Percentiles rank a stretch among this genome's conserved stretches.
phyloP scores from a whole-genome alignment of 2,329 filamentous ascomycete species.

The Exophiala viscosa region DNA sequence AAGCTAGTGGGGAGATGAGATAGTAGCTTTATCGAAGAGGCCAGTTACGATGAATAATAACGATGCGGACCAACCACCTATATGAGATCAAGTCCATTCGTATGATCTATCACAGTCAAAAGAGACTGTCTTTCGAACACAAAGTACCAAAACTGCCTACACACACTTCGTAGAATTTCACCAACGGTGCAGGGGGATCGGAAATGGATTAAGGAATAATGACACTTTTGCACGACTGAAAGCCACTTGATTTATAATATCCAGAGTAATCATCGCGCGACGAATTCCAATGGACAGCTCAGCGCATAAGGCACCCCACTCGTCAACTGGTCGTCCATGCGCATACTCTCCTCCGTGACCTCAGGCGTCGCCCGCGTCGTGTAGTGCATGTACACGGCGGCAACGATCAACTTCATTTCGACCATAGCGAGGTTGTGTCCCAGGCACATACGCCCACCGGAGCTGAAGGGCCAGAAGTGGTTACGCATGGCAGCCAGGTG shows the following conservation, averaged over 20 bases:
- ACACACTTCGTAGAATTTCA: too few relatives aligned
- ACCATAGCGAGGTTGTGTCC: slow-evolving; percentile 48
- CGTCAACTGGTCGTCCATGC: slow-evolving; percentile 18
- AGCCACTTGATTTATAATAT: too few relatives aligned
- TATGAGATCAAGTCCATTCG: too few relatives aligned
- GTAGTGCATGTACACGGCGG: slow-evolving; percentile 67
- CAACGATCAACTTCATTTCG: slow-evolving; percentile 69
- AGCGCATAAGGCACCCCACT: slow-evolving; percentile 14
- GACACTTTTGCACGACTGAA: too few relatives aligned
- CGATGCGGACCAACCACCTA: too few relatives aligned
- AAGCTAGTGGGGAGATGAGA: background rate
- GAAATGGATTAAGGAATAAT: too few relatives aligned
- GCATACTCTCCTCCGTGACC: slow-evolving; percentile 12
- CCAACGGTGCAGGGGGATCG: too few relatives aligned
- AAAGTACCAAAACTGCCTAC: too few relatives aligned
- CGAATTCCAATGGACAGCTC: slow-evolving; percentile 12
- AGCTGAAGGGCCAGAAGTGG: slow-evolving; percentile 51
- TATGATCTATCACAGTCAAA: too few relatives aligned
- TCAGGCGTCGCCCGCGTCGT: slow-evolving; percentile 37
- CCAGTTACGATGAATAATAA: too few relatives aligned
- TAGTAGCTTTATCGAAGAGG: too few relatives aligned
- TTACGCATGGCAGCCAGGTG: slow-evolving; percentile 41
- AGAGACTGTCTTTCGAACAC: too few relatives aligned
- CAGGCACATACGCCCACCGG: slow-evolving; percentile 48
- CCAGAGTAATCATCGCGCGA: slow-evolving; percentile 1